These are phyloP conservation scores for Xylaria grammica DNA, from an alignment of 495 filamentous ascomycete genomes.

Conservation along the genomic window DNA sequence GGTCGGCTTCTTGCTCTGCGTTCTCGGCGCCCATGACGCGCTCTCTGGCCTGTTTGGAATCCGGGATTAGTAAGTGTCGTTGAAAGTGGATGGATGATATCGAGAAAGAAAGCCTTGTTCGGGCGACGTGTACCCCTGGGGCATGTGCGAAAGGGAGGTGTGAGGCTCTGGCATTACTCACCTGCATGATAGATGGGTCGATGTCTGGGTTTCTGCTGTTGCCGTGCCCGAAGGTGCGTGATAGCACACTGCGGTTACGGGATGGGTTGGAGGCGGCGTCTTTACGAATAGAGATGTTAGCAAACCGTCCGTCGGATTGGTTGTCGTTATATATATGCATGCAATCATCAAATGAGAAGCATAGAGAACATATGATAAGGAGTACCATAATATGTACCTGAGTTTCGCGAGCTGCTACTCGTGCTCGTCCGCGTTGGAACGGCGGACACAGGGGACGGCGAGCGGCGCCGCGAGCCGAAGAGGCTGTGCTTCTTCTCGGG, in stretches of 20 bases:
- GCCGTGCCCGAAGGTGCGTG: constrained; percentile 53
- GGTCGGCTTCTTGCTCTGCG: constrained; percentile 67
- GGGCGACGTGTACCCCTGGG: too few species aligned
- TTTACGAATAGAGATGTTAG: constrained; percentile 20
- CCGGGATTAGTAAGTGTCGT: too few species aligned
- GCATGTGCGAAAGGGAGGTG: too few species aligned
- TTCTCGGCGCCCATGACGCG: constrained; percentile 62
- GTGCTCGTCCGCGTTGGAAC: constrained; percentile 28
- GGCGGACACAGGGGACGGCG: constrained; percentile 42
- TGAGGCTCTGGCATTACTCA: too few species aligned
- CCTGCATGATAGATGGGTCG: constrained; percentile 62
- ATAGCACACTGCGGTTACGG: constrained; percentile 42
- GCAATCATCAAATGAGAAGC: too few species aligned
- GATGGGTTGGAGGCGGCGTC: constrained; percentile 28
- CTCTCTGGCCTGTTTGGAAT: too few species aligned
- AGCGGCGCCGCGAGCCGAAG: constrained; percentile 52
- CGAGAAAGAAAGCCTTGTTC: too few species aligned
- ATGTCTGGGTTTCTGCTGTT: constrained; percentile 43
- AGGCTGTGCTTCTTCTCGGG: constrained; percentile 45
- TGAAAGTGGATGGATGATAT: too few species aligned
- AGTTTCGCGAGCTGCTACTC: constrained; percentile 34
- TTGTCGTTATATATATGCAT: neutral
- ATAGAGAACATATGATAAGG: neutral
- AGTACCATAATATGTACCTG: constrained; percentile 24
- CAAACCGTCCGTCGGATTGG: too few species aligned